Base-by-base conservation (phyloP, 371 early-diverging fungal genomes). In the Funneliformis caledonium region DNA sequence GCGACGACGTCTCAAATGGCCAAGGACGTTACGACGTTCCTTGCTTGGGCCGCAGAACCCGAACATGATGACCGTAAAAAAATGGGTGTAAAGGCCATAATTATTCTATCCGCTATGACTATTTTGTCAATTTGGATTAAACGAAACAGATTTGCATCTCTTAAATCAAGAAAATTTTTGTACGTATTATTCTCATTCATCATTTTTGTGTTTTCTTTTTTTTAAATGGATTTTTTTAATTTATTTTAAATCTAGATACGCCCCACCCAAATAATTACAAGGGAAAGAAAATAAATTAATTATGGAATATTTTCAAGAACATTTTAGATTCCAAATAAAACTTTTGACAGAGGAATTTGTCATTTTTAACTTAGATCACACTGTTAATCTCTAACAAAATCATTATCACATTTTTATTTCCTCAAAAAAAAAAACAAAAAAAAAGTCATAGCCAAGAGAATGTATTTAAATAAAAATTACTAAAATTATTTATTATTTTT, bases 1-100 rank as follows among this genome's bases (percentile, higher is more conserved):
- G 97, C 97, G 83, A 97, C 96, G 31, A 93, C 98, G 59, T 96
- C 97, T 33, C 98, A 98, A 89, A 94, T 98, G 89, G 96, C 98
- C 81, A 98, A 97, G 92, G 99, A 98, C 87, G 98, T 98, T 31
- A 88, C 93, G 48, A 93, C 94, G 43, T 98, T 98, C 93, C 88
- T 98, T 81, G 86, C 93, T 81, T 99, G 98, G 98, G 94, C 97
- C 50, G 91, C 96, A 69, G 97, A 98, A 87, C 98, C 98, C 52
- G 99, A 99, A 86, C 94, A 96, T 81, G 99, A 98, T 84, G 96
- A 97, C 50, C 93, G 98, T 84, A 99, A 98, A 90, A 93, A 92
- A 92, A 93, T 96, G 91, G 98, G 98, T 60, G 85, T 96, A 91
- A 97, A 97, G 93, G 94, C 95, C 16, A 82, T 97, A 72, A 83